Conservation (phyloP, 78 protist genomes). For the Capsaspora owczarzaki region DNA sequence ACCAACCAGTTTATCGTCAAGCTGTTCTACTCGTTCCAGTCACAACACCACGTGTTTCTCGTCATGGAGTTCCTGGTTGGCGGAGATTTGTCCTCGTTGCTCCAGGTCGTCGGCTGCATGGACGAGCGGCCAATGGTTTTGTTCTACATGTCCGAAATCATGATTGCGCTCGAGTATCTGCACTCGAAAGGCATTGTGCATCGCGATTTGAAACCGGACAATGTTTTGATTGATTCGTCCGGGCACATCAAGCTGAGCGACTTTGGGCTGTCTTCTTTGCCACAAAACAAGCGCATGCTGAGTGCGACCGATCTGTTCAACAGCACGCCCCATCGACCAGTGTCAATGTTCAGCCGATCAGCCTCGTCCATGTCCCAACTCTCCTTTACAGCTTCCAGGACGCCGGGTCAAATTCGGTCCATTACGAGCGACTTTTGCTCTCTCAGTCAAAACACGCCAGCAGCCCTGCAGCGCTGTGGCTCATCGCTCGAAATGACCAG, state of each 20-base stretch:
- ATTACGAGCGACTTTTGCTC: not conserved
- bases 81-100: slow-evolving; percentile 36
- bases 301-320: not conserved
- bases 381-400: too few species aligned
- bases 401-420: not conserved
- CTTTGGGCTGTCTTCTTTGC: slow-evolving; percentile 78
- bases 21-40: slow-evolving; percentile 46
- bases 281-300: not conserved
- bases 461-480: not conserved
- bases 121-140: slow-evolving; percentile 21
- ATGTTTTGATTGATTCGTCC: slow-evolving; percentile 55
- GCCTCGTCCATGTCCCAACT: too few species aligned
- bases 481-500: not conserved
- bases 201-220: slow-evolving; percentile 79
- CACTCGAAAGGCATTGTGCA: slow-evolving; percentile 36
- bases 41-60: slow-evolving; percentile 17
- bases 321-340: not conserved
- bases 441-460: not conserved
- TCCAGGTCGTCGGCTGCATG: slow-evolving; percentile 18
- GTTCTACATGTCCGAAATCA: slow-evolving; percentile 32
- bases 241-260: slow-evolving; percentile 91
- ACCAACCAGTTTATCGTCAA: slow-evolving; percentile 35
- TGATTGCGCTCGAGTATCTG: slow-evolving; percentile 31
- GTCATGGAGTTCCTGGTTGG: slow-evolving; percentile 54
- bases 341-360: not conserved